Base-by-base conservation (phyloP, 208 protist species). In the Crithidia mellificae region DNA sequence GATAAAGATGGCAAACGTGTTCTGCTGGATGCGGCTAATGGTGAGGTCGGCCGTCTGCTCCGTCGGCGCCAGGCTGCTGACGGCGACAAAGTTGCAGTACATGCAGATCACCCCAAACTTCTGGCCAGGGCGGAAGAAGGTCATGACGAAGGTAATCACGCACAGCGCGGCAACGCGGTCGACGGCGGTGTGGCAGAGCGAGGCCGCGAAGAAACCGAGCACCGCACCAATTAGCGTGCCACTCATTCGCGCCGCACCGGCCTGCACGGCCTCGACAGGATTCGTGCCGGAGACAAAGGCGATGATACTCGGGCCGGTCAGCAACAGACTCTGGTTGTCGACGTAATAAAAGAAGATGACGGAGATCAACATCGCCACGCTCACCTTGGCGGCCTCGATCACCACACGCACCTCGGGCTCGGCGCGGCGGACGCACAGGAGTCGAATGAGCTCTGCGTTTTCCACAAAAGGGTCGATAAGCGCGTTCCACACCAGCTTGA, bases 21-120 rank as follows among this genome's bases (percentile, higher is more conserved):
- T 93, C 64, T 93, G 87, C 68, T 93, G 87, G 55, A 93, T 91
- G 53, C 87, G 87, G 46, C 72, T 84, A 61, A 93, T 82, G 19
- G 78, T 84, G 25, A 57, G 32, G 24, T 81, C 79, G 12, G 80
- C 77, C n/a, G 56, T 77, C 30, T 77, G 66, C 49, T 77, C 29
- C 22, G 44, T 39, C 7, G 62, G 66, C 11, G 68, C 73, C 2
- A 93, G 72, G 55, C 69, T 76, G 46, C 82, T 79, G 6, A 93
- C 68, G 36, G 80, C 77, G 44, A 93, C 78, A 51, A 93, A 93
- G 51, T 85, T 90, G 68, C 78, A 81, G 78, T 80, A 89, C 76
- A 83, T 87, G 63, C 78, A 88, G 20, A 93, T 78, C 12, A 34
- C 65, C 17, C 83, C 83, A 24, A 84, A 80, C 61, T 81, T 88